phyloP scores from a whole-genome alignment of 148 eudicot species.

The Heliosperma pusillum region DNA sequence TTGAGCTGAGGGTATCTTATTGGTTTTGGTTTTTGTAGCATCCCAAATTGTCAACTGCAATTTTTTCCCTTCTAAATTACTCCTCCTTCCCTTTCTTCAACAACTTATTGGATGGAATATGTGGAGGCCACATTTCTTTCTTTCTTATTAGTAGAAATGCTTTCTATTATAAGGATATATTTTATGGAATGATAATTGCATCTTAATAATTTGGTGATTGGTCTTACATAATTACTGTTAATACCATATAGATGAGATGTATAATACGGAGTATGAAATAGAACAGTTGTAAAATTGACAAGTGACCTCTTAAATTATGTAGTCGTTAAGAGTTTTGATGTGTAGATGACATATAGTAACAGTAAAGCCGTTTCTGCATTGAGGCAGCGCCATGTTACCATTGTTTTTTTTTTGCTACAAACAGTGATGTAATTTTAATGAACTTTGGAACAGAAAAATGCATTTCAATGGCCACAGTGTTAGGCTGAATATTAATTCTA shows the following conservation, averaged over 20 bases:
- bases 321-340: neutral
- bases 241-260: too few relatives aligned
- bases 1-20: neutral
- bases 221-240: too few relatives aligned
- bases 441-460: neutral
- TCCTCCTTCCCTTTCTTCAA: neutral
- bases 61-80: neutral
- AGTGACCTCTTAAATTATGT: neutral
- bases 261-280: too few relatives aligned
- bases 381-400: neutral
- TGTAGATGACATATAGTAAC: neutral
- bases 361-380: neutral
- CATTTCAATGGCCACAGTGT: neutral
- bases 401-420: neutral
- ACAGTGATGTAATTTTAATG: neutral
- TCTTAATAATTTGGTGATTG: too few relatives aligned
- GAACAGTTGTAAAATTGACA: too few relatives aligned
- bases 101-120: neutral
- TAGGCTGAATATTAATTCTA: neutral
- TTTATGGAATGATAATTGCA: too few relatives aligned
- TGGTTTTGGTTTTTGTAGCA: slow-evolving; percentile 4
- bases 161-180: too few relatives aligned
- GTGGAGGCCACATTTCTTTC: neutral
- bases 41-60: slow-evolving; percentile 13
- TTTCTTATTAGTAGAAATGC: too few relatives aligned